These are phyloP conservation scores for Centrapalus pauciflorus DNA, from an alignment of 129 eudicot species.

Conservation along the genomic window DNA sequence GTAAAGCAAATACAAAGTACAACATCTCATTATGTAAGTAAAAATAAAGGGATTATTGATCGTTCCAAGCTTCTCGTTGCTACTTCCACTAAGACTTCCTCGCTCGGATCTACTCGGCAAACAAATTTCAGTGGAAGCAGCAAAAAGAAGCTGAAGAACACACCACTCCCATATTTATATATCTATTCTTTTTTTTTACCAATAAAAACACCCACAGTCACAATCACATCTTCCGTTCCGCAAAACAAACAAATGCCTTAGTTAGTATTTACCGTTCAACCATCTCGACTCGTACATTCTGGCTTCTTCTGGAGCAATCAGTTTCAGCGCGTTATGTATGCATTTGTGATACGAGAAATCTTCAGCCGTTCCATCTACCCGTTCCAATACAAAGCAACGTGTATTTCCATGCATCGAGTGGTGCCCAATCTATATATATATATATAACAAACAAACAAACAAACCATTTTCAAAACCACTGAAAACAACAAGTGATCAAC, in stretches of 20 bases:
- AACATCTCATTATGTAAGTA: conserved; percentile 12
- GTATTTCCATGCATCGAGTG: conserved; percentile 39
- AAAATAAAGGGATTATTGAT: conserved; percentile 34
- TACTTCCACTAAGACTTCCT: conserved; percentile 84
- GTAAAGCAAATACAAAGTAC: conserved; percentile 3
- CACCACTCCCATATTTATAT: conserved; percentile 16
- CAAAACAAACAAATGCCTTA: neutral
- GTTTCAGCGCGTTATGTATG: conserved; percentile 52
- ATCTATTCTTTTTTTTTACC: too few relatives aligned
- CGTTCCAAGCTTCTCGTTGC: conserved; percentile 93
- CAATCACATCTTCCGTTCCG: conserved; percentile 7
- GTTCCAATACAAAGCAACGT: conserved; percentile 67
- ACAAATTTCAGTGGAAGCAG: conserved; percentile 95
- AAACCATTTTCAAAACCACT: neutral
- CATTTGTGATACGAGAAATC: conserved; percentile 88
- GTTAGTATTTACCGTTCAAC: conserved; percentile 21
- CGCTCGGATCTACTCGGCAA: conserved; percentile 42
- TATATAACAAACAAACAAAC: neutral
- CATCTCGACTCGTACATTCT: conserved; percentile 34
- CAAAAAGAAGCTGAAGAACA: conserved; percentile 94
- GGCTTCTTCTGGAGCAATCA: conserved; percentile 43
- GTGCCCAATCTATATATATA: conserved; percentile 48
- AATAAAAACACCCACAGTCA: neutral
- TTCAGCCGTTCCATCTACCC: conserved; percentile 62
- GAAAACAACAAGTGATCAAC: too few relatives aligned